Percentiles rank a stretch among this genome's conserved stretches.
phyloP scores from a whole-genome alignment of 495 filamentous ascomycete species.

The Elasticomyces elasticus region DNA sequence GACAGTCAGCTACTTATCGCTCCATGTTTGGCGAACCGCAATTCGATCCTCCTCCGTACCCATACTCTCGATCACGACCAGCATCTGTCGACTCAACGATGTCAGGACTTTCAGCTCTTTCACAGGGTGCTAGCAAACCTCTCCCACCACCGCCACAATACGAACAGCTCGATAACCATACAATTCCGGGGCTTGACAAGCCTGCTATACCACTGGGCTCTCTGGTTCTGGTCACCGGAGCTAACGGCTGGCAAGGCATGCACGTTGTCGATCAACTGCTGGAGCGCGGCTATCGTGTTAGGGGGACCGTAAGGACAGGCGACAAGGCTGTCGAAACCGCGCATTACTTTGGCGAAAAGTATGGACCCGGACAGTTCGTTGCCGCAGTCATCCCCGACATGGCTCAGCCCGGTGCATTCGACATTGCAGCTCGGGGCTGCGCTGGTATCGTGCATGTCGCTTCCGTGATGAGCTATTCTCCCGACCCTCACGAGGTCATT shows the following conservation, averaged over 20 bases:
- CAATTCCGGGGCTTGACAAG: background rate
- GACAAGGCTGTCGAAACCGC: conserved; percentile 36
- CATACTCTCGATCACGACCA: conserved; percentile 2
- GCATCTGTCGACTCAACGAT: no score
- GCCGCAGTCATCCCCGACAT: conserved; percentile 35
- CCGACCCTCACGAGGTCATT: conserved; percentile 15
- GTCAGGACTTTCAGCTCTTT: background rate
- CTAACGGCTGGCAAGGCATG: conserved; percentile 46
- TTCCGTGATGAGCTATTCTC: conserved; percentile 7
- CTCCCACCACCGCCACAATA: conserved; percentile 5
- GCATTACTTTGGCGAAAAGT: conserved; percentile 33
- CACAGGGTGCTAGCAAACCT: conserved; percentile 2
- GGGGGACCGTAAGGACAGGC: conserved; percentile 40
- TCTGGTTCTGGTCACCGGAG: conserved; percentile 41
- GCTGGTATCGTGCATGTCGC: conserved; percentile 16
- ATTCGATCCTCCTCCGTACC: conserved; percentile 11
- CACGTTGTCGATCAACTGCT: conserved; percentile 44
- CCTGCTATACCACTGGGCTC: conserved; percentile 11
- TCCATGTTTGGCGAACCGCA: conserved; percentile 8
- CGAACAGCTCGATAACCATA: background rate
- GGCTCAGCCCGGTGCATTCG: conserved; percentile 30
- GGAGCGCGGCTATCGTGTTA: conserved; percentile 41
- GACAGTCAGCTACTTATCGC: background rate
- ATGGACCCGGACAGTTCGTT: conserved; percentile 35
- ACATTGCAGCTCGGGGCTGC: conserved; percentile 28